Conservation (phyloP, 208 protist genomes). For the Herpetomonas tarakana region DNA sequence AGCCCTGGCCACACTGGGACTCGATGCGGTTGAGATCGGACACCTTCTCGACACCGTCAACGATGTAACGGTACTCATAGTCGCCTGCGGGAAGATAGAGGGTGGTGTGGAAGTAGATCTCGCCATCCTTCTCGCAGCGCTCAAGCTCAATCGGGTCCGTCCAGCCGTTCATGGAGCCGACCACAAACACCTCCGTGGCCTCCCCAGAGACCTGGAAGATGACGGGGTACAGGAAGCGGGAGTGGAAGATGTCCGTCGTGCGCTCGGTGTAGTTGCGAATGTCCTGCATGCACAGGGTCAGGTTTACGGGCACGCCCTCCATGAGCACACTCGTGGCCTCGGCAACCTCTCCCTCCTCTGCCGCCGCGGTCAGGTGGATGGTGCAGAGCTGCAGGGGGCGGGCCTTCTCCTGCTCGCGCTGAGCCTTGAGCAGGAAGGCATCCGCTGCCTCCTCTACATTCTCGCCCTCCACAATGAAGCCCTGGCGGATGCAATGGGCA, state of each 20-base stretch:
- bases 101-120: conserved; percentile 90
- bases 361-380: conserved; percentile 64
- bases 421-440: conserved; percentile 83
- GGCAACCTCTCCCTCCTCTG: conserved; percentile 39
- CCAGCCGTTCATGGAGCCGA: conserved; percentile 93
- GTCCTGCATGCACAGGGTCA: conserved; percentile 92
- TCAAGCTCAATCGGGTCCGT: conserved; percentile 88
- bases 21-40: conserved; percentile 76
- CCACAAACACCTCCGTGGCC: conserved; percentile 88
- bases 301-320: conserved; percentile 75
- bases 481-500: conserved; percentile 85
- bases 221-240: conserved; percentile 81
- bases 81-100: conserved; percentile 88
- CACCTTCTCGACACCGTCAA: conserved; percentile 89
- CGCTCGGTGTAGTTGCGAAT: conserved; percentile 75
- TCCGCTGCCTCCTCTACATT: conserved; percentile 77
- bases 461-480: conserved; percentile 88
- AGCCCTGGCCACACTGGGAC: conserved; percentile 86
- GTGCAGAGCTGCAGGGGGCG: conserved; percentile 80
- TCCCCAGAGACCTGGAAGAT: conserved; percentile 89
- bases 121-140: conserved; percentile 67
- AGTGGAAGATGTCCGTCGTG: conserved; percentile 84
- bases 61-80: conserved; percentile 94
- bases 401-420: conserved; percentile 63
- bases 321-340: conserved; percentile 57